Evolutionary conservation across 202 grass and related monocot species (phyloP), one percentile per base, ranked within the genome.

Genomic region (Miscanthus sacchariflorus): DNA sequence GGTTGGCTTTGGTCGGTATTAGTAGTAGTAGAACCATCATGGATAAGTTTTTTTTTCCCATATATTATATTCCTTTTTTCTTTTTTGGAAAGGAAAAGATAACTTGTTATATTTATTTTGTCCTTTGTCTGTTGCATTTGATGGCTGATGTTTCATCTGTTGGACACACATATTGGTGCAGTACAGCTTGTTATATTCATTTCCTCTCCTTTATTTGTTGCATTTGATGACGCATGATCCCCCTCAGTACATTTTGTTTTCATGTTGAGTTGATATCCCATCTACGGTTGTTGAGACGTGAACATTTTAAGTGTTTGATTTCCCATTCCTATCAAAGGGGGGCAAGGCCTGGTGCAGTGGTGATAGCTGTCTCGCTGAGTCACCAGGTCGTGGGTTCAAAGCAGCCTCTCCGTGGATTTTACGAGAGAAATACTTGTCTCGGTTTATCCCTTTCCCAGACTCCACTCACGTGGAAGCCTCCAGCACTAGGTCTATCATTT

Each of bases 261-360:
- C 24, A 33, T 33, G 69, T 23, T 65, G 70, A 75, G 42, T 75
- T 84, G 81, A 84, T 84, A 84, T 45, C 59, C 24, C 54, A 84
- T 74, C 70, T 45, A 39, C n/a, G 28, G 52, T 54, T 54, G 70
- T 74, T 74, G 70, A 74, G 40, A 74, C 15, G 81, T 74, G 81
- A 63, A 74, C 69, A 5, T 40, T 40, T 72, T 2, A 71, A 58
- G 46, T 75, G 25, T 49, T 19, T 52, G 14, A 11, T 76, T 49
- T 24, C n/a, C 42, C 71, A 27, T 25, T 48, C 72, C 58, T 61
- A 61, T 61, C 58, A 61, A 13, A 5, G 4, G 45, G 33, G 33
- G 33, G 2, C 1, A 35, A 10, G 12, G n/a, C 30, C 30, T 33
- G 30, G 30, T 33, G 30, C 30, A 33, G 30, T 33, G 30, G 30